A percentile compares a stretch with the other conserved stretches of the same genome.
phyloP scores from a whole-genome alignment of 805 yeast species.

The Wickerhamiella musiphila region DNA sequence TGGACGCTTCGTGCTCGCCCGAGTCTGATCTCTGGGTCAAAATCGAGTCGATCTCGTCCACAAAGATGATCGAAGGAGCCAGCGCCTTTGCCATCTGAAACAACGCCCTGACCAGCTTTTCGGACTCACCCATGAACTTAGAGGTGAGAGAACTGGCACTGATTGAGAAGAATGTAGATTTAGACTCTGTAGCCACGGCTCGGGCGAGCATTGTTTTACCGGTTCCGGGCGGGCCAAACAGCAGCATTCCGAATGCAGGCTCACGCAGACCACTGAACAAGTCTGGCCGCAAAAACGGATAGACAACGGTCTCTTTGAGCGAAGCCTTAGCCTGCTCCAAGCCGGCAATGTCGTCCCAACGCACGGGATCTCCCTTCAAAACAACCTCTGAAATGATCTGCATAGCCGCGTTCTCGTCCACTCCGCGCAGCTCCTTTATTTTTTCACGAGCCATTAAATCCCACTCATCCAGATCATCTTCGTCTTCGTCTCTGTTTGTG shows the following conservation, averaged over 20 bases:
- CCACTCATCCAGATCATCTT: constrained; percentile 17
- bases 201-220: constrained; percentile 96
- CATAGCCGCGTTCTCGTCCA: constrained; percentile 61
- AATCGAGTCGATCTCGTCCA: constrained; percentile 89
- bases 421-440: constrained; percentile 33
- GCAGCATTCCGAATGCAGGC: constrained; percentile 89
- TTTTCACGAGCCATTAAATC: constrained; percentile 19
- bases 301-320: constrained; percentile 85
- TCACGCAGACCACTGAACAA: constrained; percentile 78
- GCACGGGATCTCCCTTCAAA: constrained; percentile 76
- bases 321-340: constrained; percentile 75
- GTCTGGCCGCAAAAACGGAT: constrained; percentile 89
- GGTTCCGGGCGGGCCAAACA: constrained; percentile 98
- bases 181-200: constrained; percentile 91
- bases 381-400: constrained; percentile 81
- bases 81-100: constrained; percentile 69
- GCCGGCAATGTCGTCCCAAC: constrained; percentile 94
- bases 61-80: constrained; percentile 86
- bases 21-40: constrained; percentile 63
- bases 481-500: constrained; percentile 4
- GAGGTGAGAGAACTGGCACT: constrained; percentile 83
- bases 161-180: constrained; percentile 80
- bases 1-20: constrained; percentile 69
- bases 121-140: constrained; percentile 73
- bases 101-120: constrained; percentile 76